These are phyloP conservation scores for Russula sp. DNA, from an alignment of 768 basidiomycete species.

Conservation along the genomic window DNA sequence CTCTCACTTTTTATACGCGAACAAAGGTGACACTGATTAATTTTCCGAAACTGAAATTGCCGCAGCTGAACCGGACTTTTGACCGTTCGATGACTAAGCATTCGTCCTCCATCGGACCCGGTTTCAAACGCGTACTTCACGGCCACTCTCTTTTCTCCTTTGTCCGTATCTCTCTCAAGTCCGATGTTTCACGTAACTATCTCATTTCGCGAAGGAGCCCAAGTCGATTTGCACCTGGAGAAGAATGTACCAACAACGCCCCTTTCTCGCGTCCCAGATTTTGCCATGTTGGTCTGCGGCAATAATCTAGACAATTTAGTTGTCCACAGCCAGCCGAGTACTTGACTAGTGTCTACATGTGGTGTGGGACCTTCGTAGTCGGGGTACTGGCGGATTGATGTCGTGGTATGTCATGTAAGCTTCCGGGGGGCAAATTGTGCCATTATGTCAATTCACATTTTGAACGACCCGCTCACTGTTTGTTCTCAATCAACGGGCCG, in stretches of 20 bases:
- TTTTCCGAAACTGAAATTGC: background rate
- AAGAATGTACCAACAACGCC: background rate
- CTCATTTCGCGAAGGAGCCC: background rate
- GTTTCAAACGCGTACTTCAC: too few relatives aligned
- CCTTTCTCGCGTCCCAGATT: background rate
- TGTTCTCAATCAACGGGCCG: background rate
- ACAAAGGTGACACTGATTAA: background rate
- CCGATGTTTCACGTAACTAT: conserved; percentile 11
- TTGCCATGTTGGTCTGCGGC: background rate
- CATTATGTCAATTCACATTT: background rate
- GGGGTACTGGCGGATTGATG: background rate
- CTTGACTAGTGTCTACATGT: background rate
- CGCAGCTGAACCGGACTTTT: background rate
- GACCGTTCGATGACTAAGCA: conserved; percentile 16
- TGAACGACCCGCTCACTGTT: too few relatives aligned
- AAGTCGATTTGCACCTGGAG: background rate
- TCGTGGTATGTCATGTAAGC: conserved; percentile 15
- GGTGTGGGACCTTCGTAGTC: background rate
- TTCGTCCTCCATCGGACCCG: conserved; percentile 4
- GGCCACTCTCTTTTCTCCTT: background rate
- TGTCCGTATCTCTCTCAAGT: background rate
- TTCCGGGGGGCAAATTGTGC: conserved; percentile 1
- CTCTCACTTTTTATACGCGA: conserved; percentile 23
- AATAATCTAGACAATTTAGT: background rate
- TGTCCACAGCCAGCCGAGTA: background rate